These are phyloP conservation scores for Tylopilus sp. DNA, from an alignment of 1,284 basidiomycete genomes.

Conservation along the genomic window DNA sequence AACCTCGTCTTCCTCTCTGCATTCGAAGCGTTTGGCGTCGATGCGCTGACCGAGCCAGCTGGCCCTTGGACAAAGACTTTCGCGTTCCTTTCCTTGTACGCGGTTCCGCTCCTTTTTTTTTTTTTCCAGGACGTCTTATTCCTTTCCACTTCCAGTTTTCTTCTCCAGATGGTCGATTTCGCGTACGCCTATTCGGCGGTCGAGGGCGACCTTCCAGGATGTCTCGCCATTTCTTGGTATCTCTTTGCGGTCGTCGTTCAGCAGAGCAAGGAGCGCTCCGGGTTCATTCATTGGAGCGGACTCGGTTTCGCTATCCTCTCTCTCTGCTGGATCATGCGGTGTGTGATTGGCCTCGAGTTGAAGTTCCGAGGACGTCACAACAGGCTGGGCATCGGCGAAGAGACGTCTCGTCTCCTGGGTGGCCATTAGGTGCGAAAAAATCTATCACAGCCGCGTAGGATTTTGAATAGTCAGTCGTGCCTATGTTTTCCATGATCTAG, in stretches of 20 bases:
- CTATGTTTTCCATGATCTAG: not conserved
- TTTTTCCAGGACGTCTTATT: not conserved
- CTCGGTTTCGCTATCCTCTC: conserved; percentile 85
- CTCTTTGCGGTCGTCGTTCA: conserved; percentile 84
- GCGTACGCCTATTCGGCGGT: conserved; percentile 86
- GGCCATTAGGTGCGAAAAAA: conserved; percentile 18
- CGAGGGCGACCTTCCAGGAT: conserved; percentile 89
- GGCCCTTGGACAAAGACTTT: conserved; percentile 88
- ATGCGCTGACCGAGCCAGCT: conserved; percentile 64
- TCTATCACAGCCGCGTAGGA: not conserved
- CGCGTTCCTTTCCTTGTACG: conserved; percentile 80
- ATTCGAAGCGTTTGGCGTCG: conserved; percentile 88
- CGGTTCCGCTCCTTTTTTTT: not conserved
- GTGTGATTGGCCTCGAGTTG: conserved; percentile 49
- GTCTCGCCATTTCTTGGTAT: conserved; percentile 80
- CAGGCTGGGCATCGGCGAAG: conserved; percentile 33
- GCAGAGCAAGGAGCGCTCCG: conserved; percentile 46
- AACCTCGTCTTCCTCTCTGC: conserved; percentile 83
- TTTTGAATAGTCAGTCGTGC: conserved; percentile 6
- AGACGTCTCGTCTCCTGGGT: conserved; percentile 34
- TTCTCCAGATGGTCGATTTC: conserved; percentile 87
- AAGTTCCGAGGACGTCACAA: conserved; percentile 35
- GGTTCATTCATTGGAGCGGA: conserved; percentile 86
- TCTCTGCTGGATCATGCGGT: conserved; percentile 81
- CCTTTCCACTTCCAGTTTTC: conserved; percentile 48